Conservation (phyloP, 257 asterid species). For the Thymus quinquecostatus region DNA sequence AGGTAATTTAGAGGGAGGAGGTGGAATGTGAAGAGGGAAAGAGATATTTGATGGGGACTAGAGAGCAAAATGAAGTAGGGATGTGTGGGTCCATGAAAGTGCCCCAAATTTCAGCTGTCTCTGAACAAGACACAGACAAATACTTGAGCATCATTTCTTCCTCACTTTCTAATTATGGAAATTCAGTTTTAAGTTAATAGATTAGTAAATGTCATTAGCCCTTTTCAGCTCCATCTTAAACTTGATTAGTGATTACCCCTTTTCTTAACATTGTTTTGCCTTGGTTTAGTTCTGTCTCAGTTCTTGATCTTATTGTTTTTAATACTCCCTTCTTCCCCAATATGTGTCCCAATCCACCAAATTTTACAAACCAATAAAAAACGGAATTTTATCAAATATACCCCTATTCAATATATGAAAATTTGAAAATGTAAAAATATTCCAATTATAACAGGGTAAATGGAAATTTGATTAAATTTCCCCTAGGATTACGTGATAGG, state of each 20-base stretch:
- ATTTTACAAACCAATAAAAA: no score
- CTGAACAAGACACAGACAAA: constrained; percentile 39
- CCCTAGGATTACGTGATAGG: no score
- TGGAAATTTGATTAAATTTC: no score
- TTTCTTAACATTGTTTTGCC: constrained; percentile 21
- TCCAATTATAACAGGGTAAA: no score
- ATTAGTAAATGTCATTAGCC: background rate
- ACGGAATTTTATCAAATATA: no score
- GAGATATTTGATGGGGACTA: constrained; percentile 43
- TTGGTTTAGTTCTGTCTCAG: constrained; percentile 9
- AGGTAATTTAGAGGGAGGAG: no score
- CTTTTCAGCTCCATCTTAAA: background rate
- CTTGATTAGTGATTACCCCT: background rate
- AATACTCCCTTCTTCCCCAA: background rate
- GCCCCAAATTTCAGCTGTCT: constrained; percentile 41
- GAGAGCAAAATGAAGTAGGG: constrained; percentile 1
- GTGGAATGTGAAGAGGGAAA: constrained; percentile 18
- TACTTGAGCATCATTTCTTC: constrained; percentile 18
- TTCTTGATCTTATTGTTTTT: background rate
- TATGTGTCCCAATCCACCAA: background rate
- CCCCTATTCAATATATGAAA: no score
- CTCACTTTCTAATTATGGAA: constrained; percentile 23
- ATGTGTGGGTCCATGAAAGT: constrained; percentile 27
- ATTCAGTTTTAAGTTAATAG: background rate
- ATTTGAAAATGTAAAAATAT: no score